Conservation (phyloP, 768 basidiomycete species). For the Lentinula lateritia region DNA sequence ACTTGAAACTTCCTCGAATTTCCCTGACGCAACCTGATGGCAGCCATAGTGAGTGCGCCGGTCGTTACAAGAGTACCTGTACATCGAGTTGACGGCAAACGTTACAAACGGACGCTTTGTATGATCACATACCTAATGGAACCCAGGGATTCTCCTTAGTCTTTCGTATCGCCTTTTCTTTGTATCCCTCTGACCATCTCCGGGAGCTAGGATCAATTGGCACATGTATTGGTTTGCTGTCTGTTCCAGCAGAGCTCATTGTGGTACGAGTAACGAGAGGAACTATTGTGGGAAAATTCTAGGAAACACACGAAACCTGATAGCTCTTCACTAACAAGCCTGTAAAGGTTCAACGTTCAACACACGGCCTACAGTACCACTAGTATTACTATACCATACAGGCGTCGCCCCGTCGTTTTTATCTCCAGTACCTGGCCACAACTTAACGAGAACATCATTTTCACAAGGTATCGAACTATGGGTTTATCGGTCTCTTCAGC, state of each 20-base stretch:
- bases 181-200: constrained; percentile 41
- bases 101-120: neutral
- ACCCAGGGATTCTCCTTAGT: constrained; percentile 78
- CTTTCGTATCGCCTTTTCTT: constrained; percentile 54
- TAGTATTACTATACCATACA: too few relatives aligned
- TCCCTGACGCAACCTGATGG: constrained; percentile 42
- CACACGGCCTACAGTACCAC: too few relatives aligned
- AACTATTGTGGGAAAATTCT: neutral
- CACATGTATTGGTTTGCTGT: neutral
- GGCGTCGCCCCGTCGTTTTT: too few relatives aligned
- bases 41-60: constrained; percentile 49
- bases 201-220: neutral
- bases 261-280: neutral
- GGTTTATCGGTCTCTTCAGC: neutral
- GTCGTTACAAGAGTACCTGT: constrained; percentile 42
- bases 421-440: neutral
- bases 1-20: constrained; percentile 44
- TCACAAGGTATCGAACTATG: neutral
- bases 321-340: too few relatives aligned
- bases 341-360: too few relatives aligned
- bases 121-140: constrained; percentile 56
- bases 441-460: neutral
- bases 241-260: neutral
- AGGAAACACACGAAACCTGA: too few relatives aligned
- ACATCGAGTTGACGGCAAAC: neutral